Conservation (phyloP, 1,284 basidiomycete genomes). For the Entoloma clypeatum region DNA sequence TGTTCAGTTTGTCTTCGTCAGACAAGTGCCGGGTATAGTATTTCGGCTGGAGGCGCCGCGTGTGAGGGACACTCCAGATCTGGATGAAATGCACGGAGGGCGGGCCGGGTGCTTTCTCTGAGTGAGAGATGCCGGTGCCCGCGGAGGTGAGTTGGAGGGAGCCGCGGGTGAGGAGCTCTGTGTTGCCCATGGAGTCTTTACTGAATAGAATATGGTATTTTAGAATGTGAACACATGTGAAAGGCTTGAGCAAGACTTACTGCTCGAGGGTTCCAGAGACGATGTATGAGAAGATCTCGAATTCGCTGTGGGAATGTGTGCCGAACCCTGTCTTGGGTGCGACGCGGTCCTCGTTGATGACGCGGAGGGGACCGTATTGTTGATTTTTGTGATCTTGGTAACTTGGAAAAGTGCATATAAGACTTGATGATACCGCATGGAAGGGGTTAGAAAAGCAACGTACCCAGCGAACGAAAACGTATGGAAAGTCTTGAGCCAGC, state of each 20-base stretch:
- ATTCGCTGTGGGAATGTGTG: slow-evolving; percentile 79
- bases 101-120: slow-evolving; percentile 63
- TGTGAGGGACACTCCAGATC: slow-evolving; percentile 78
- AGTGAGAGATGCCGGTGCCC: slow-evolving; percentile 84
- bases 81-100: slow-evolving; percentile 79
- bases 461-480: slow-evolving; percentile 81
- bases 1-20: slow-evolving; percentile 78
- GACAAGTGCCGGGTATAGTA: slow-evolving; percentile 87
- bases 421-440: background rate
- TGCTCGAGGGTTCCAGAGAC: slow-evolving; percentile 77
- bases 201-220: slow-evolving; percentile 31
- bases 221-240: slow-evolving; percentile 5
- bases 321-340: slow-evolving; percentile 78
- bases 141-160: slow-evolving; percentile 90
- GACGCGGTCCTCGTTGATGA: slow-evolving; percentile 91
- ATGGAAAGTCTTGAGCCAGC: slow-evolving; percentile 91
- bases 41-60: slow-evolving; percentile 55
- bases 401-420: slow-evolving; percentile 30
- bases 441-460: slow-evolving; percentile 23
- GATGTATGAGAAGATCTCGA: slow-evolving; percentile 91
- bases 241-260: slow-evolving; percentile 37
- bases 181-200: slow-evolving; percentile 87
- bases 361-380: slow-evolving; percentile 61
- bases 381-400: slow-evolving; percentile 62
- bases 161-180: slow-evolving; percentile 83